Evolutionary conservation across 306 rosid genomes (phyloP).

Genomic region (Clitoria ternatea): DNA sequence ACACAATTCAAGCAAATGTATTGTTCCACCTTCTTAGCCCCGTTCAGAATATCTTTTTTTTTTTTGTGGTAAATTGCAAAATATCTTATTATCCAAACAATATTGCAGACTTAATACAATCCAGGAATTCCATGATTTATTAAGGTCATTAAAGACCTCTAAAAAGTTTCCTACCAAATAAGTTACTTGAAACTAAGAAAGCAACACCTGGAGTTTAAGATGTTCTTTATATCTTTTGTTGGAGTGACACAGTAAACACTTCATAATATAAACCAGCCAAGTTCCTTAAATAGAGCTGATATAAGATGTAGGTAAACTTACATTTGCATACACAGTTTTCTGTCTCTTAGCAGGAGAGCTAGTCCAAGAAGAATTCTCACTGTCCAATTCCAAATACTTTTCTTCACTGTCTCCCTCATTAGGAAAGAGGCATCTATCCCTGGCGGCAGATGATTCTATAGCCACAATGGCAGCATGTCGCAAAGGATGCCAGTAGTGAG

Average conservation of each 20-base stretch:
- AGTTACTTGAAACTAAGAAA: neutral
- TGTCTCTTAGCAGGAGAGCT: conserved; percentile 64
- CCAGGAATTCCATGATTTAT: neutral
- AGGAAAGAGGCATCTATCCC: conserved; percentile 67
- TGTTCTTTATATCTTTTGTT: neutral
- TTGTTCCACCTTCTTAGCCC: neutral
- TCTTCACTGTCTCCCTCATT: conserved; percentile 28
- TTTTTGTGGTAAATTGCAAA: no score
- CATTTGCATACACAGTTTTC: conserved; percentile 44
- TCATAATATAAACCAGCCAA: neutral
- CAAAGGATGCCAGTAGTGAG: conserved; percentile 62
- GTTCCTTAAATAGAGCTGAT: conserved; percentile 12
- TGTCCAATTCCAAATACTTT: conserved; percentile 33
- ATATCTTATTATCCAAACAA: neutral
- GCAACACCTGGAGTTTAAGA: neutral
- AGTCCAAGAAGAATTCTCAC: conserved; percentile 21
- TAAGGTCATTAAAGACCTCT: neutral
- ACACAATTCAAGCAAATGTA: neutral
- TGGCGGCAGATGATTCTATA: conserved; percentile 81
- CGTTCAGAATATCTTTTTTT: no score
- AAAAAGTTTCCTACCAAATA: neutral
- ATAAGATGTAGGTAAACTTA: conserved; percentile 32
- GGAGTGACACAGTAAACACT: neutral
- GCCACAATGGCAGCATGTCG: conserved; percentile 82
- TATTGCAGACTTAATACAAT: neutral